phyloP scores from a whole-genome alignment of 768 basidiomycete genomes.

The Pholiota microspora region DNA sequence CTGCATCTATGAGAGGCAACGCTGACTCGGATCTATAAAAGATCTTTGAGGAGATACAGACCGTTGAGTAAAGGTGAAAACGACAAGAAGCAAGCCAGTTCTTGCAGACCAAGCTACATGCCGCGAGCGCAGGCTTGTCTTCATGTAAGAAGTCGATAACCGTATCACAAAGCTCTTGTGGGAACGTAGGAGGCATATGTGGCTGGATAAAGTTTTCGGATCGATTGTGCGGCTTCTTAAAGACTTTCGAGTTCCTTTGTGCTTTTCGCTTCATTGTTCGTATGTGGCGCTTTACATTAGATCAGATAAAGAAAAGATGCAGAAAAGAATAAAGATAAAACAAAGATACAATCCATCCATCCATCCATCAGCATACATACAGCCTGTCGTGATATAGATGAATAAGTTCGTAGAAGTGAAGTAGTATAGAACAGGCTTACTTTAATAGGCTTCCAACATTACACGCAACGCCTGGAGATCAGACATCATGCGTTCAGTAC shows the following conservation, averaged over 20 bases:
- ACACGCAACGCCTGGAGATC: conserved; percentile 13
- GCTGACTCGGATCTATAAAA: background rate
- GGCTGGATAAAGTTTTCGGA: no score
- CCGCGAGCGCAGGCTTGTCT: background rate
- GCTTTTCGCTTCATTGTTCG: no score
- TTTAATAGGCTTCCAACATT: background rate
- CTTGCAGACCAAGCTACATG: background rate
- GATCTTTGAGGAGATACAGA: background rate
- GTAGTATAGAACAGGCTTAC: background rate
- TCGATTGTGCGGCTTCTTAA: no score
- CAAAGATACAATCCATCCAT: no score
- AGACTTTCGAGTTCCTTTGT: no score
- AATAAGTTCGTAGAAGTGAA: background rate
- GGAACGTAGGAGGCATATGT: background rate
- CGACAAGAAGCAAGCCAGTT: background rate
- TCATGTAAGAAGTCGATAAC: background rate
- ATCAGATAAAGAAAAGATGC: no score
- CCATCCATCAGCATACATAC: background rate
- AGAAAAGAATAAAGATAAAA: no score
- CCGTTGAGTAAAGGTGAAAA: background rate
- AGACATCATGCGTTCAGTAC: conserved; percentile 9
- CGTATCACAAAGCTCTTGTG: background rate
- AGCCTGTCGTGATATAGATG: background rate
- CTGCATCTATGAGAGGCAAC: background rate
- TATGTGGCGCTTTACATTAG: no score